These are phyloP conservation scores for Arctostaphylos glauca DNA, from an alignment of 148 eudicot genomes.

Conservation along the genomic window DNA sequence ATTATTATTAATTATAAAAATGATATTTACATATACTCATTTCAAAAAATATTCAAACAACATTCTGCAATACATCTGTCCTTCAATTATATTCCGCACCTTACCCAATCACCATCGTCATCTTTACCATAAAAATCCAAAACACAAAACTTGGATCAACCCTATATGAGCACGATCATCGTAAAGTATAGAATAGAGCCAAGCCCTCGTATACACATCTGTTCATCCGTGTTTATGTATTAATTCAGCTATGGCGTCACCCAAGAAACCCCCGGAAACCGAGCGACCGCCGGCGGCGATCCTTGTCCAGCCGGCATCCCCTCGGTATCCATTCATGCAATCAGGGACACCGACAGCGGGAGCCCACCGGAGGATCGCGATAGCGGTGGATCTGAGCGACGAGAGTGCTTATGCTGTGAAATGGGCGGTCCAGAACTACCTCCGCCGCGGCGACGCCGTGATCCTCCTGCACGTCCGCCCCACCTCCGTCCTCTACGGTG, in stretches of 20 bases:
- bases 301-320: slow-evolving; percentile 45
- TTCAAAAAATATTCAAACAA: too few species aligned
- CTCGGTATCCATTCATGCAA: slow-evolving; percentile 29
- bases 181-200: too few species aligned
- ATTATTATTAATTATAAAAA: too few species aligned
- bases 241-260: slow-evolving; percentile 28
- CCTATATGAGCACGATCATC: too few species aligned
- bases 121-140: not conserved
- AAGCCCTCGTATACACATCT: too few species aligned
- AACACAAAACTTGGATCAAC: not conserved
- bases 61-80: too few species aligned
- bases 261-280: slow-evolving; percentile 22
- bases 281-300: slow-evolving; percentile 26
- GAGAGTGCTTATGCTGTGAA: slow-evolving; percentile 56
- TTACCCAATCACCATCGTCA: not conserved
- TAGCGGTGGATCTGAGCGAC: slow-evolving; percentile 66
- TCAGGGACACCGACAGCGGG: slow-evolving; percentile 32
- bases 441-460: slow-evolving; percentile 68
- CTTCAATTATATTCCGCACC: too few species aligned
- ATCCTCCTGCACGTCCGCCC: slow-evolving; percentile 68
- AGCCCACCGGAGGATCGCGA: slow-evolving; percentile 42
- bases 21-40: too few species aligned
- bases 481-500: slow-evolving; percentile 61
- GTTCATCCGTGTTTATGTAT: too few species aligned
- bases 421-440: slow-evolving; percentile 69